These are phyloP conservation scores for Monilinia polystroma DNA, from an alignment of 2,329 filamentous ascomycete species.

Conservation along the genomic window DNA sequence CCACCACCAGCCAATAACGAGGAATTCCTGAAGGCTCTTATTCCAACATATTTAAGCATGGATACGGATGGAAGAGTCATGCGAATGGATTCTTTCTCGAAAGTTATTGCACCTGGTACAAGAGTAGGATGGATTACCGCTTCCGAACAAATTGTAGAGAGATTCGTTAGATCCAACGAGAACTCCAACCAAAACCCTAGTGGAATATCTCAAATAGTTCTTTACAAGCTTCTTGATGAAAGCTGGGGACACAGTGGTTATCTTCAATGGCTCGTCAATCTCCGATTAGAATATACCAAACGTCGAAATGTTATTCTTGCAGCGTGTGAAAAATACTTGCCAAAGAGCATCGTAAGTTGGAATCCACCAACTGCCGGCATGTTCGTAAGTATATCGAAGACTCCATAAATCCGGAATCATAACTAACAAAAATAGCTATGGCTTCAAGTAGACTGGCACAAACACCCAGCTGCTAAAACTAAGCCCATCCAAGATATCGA, in stretches of 20 bases:
- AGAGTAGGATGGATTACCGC: constrained; percentile 88
- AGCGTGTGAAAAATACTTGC: constrained; percentile 77
- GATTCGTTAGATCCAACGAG: constrained; percentile 68
- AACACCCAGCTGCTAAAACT: constrained; percentile 59
- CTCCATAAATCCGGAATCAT: background rate
- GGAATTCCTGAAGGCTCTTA: constrained; percentile 70
- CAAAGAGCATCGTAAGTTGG: constrained; percentile 75
- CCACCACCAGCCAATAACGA: constrained; percentile 59
- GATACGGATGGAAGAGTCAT: constrained; percentile 86
- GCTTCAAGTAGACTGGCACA: constrained; percentile 65
- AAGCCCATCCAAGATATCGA: constrained; percentile 68
- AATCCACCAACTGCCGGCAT: constrained; percentile 80
- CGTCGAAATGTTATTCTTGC: constrained; percentile 74
- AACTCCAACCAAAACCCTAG: constrained; percentile 80
- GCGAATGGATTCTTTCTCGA: constrained; percentile 90
- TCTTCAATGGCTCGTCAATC: constrained; percentile 80
- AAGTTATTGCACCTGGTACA: constrained; percentile 80
- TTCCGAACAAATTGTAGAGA: constrained; percentile 78
- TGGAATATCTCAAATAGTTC: constrained; percentile 77
- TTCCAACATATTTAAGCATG: constrained; percentile 75
- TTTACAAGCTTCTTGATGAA: constrained; percentile 90
- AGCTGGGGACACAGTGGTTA: constrained; percentile 92
- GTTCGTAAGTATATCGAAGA: constrained; percentile 47
- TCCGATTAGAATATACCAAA: constrained; percentile 77
- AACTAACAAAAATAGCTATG: constrained; percentile 55